These are phyloP conservation scores for Lentinula sp. DNA, from an alignment of 768 basidiomycete genomes.

Conservation along the genomic window DNA sequence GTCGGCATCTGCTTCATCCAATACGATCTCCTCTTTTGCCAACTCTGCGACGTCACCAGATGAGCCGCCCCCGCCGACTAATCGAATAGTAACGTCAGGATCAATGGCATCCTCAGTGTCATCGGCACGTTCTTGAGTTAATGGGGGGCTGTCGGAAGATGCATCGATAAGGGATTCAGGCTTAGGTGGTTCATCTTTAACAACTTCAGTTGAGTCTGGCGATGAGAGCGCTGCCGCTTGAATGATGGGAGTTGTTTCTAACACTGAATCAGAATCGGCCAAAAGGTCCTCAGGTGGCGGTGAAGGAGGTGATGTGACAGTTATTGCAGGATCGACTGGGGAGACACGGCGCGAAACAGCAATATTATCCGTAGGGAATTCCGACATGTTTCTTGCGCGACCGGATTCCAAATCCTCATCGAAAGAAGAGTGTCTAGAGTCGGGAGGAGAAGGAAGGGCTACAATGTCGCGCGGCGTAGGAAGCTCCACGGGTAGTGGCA, in stretches of 20 bases:
- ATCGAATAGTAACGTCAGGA: constrained; percentile 43
- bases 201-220: constrained; percentile 6
- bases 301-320: constrained; percentile 10
- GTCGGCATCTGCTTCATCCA: constrained; percentile 26
- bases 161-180: constrained; percentile 1
- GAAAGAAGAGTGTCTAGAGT: constrained; percentile 36
- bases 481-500: constrained; percentile 62
- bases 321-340: neutral
- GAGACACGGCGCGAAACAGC: constrained; percentile 9
- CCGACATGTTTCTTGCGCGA: constrained; percentile 24
- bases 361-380: constrained; percentile 10
- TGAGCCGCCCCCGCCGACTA: constrained; percentile 53
- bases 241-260: constrained; percentile 31
- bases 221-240: constrained; percentile 16
- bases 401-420: constrained; percentile 49
- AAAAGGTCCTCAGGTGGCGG: constrained; percentile 36
- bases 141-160: neutral
- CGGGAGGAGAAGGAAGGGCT: constrained; percentile 35
- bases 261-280: constrained; percentile 31
- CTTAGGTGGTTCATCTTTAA: constrained; percentile 1
- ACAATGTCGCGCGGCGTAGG: constrained; percentile 61
- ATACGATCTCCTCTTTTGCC: constrained; percentile 19
- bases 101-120: constrained; percentile 14
- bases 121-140: constrained; percentile 1
- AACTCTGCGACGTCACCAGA: constrained; percentile 25